These are phyloP conservation scores for Panicum miliaceum DNA, from an alignment of 176 grass and related monocot species.

Conservation along the genomic window DNA sequence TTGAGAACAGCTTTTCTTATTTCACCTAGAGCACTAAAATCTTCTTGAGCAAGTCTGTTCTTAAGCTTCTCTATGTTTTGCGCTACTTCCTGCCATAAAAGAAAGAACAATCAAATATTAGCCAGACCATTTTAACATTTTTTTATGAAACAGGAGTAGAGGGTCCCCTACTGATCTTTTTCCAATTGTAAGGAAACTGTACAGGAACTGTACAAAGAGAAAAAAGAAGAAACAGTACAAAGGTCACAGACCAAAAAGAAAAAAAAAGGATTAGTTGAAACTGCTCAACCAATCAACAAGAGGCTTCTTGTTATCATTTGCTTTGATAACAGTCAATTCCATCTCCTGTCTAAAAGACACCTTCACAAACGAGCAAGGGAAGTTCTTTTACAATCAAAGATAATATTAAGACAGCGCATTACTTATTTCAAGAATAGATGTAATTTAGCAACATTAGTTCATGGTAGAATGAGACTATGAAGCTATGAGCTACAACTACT, in stretches of 20 bases:
- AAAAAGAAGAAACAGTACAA: not conserved
- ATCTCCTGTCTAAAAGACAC: not conserved
- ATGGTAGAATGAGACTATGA: constrained; percentile 16
- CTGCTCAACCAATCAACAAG: not conserved
- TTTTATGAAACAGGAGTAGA: not conserved
- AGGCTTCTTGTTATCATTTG: not conserved
- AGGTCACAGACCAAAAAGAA: not conserved
- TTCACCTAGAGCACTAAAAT: constrained; percentile 76
- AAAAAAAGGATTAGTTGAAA: not conserved
- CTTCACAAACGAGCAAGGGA: not conserved
- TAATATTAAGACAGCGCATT: not conserved
- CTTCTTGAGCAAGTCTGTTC: constrained; percentile 61
- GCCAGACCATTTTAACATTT: not conserved
- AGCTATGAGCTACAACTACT: not conserved
- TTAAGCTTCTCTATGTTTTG: constrained; percentile 70
- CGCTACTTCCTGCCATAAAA: constrained; percentile 68
- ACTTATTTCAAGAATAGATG: not conserved
- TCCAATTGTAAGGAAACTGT: not conserved
- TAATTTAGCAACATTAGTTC: constrained; percentile 27
- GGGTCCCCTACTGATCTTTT: not conserved
- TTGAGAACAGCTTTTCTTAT: constrained; percentile 76
- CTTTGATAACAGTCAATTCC: not conserved
- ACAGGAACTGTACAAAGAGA: not conserved
- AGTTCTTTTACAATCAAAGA: not conserved
- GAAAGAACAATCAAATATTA: not conserved